Evolutionary conservation across 2,329 filamentous ascomycete species (phyloP).

Genomic region (Didymella lethalis): DNA sequence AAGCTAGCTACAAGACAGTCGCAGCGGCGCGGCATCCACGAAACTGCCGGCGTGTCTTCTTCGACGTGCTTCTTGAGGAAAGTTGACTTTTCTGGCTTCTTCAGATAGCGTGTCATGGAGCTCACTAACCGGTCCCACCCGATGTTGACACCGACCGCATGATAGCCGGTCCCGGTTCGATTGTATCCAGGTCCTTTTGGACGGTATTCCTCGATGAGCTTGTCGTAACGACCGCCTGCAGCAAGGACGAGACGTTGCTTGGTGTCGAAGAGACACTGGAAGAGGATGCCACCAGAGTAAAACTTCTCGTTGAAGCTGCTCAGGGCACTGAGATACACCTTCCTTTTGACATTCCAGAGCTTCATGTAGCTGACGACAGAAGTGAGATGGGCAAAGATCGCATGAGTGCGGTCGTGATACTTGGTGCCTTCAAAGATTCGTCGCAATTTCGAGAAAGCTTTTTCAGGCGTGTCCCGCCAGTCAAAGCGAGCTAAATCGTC

Average conservation of each 20-base stretch:
- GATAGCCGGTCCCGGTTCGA: slow-evolving; percentile 58
- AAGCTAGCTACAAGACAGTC: slow-evolving; percentile 92
- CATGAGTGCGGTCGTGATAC: slow-evolving; percentile 60
- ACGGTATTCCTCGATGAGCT: slow-evolving; percentile 82
- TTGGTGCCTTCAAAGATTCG: slow-evolving; percentile 63
- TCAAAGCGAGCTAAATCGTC: slow-evolving; percentile 92
- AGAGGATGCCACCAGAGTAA: slow-evolving; percentile 80
- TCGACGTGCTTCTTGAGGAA: slow-evolving; percentile 76
- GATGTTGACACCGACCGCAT: slow-evolving; percentile 91
- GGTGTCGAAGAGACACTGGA: slow-evolving; percentile 87
- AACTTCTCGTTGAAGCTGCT: slow-evolving; percentile 92
- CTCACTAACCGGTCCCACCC: slow-evolving; percentile 83
- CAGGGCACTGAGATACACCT: slow-evolving; percentile 84
- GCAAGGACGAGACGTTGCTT: slow-evolving; percentile 86
- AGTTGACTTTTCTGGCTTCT: slow-evolving; percentile 54
- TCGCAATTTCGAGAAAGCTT: slow-evolving; percentile 71
- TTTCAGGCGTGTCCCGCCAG: slow-evolving; percentile 79
- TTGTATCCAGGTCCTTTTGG: slow-evolving; percentile 69
- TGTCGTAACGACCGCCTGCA: slow-evolving; percentile 92
- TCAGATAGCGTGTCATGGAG: slow-evolving; percentile 63
- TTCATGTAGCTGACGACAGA: slow-evolving; percentile 80
- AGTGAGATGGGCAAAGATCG: slow-evolving; percentile 77
- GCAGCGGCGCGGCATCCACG: slow-evolving; percentile 64
- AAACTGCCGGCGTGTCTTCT: slow-evolving; percentile 56
- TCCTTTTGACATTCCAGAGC: slow-evolving; percentile 75